Evolutionary conservation across 2,329 filamentous ascomycete genomes (phyloP).

Genomic region (Nannizziopsis arthrosporioides): DNA sequence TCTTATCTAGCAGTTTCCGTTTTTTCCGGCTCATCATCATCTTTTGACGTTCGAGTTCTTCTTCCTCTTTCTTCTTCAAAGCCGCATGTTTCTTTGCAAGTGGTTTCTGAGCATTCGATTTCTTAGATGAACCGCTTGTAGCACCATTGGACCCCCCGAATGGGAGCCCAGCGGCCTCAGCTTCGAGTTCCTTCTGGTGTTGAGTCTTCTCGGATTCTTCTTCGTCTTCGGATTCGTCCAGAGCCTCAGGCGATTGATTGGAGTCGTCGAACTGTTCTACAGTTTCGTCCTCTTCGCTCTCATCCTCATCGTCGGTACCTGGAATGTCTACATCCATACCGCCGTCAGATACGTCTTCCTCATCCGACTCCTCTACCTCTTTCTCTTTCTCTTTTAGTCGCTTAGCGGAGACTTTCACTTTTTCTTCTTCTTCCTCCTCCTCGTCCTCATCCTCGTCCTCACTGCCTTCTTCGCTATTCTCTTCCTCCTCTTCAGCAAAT

Average conservation of each 20-base stretch:
- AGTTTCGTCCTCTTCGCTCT: constrained; percentile 37
- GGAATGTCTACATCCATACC: constrained; percentile 44
- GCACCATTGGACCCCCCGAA: constrained; percentile 35
- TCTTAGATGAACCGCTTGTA: constrained; percentile 43
- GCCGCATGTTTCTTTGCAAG: constrained; percentile 58
- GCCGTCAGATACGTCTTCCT: constrained; percentile 34
- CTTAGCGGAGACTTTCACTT: constrained; percentile 28
- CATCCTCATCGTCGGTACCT: constrained; percentile 36
- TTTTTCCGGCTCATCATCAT: constrained; percentile 99
- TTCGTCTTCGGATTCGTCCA: constrained; percentile 47
- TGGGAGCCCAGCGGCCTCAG: constrained; percentile 65
- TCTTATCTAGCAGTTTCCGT: constrained; percentile 93
- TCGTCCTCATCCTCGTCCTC: constrained; percentile 27
- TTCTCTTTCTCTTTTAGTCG: constrained; percentile 33
- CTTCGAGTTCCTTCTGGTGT: constrained; percentile 83
- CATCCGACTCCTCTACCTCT: constrained; percentile 37
- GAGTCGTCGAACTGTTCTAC: constrained; percentile 40
- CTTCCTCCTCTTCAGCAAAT: constrained; percentile 49
- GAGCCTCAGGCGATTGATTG: constrained; percentile 35
- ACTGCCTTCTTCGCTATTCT: too few species aligned
- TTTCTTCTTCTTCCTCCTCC: constrained; percentile 31
- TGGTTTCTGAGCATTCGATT: constrained; percentile 57
- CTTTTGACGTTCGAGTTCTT: constrained; percentile 85
- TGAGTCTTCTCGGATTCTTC: constrained; percentile 51
- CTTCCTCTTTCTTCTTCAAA: constrained; percentile 56